These are phyloP conservation scores for Scenedesmus sp. DNA, from an alignment of 163 green algal species.

Conservation along the genomic window DNA sequence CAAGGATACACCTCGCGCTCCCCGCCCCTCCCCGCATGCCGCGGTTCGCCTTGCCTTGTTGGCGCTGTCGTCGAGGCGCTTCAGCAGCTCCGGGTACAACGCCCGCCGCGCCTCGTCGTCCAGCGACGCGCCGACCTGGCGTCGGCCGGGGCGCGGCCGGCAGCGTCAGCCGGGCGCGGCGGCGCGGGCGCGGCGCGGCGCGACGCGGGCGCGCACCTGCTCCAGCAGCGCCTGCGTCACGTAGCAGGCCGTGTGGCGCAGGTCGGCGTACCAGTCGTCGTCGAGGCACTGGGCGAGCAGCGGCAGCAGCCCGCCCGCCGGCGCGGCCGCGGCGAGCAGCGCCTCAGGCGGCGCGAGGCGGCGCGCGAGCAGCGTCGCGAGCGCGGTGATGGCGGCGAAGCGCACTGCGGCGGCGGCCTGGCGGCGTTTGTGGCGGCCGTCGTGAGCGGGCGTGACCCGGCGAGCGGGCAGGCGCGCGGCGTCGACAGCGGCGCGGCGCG, in stretches of 20 bases:
- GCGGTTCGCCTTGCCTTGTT: too few species aligned
- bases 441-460: too few species aligned
- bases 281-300: conserved; percentile 73
- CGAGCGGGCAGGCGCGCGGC: background rate
- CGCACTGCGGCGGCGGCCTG: conserved; percentile 61
- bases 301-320: conserved; percentile 59
- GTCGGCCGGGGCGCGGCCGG: too few species aligned
- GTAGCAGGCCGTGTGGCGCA: conserved; percentile 67
- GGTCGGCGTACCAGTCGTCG: conserved; percentile 80
- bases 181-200: too few species aligned
- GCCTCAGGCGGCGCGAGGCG: conserved; percentile 39
- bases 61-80: conserved; percentile 86
- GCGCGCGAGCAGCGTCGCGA: conserved; percentile 66
- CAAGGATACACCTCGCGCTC: too few species aligned
- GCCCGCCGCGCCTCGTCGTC: conserved; percentile 58
- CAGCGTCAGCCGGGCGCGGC: background rate
- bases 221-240: conserved; percentile 65
- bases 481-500: background rate
- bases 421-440: too few species aligned
- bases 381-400: conserved; percentile 70
- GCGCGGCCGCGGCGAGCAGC: conserved; percentile 10
- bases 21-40: too few species aligned
- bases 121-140: conserved; percentile 43
- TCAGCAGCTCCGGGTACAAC: conserved; percentile 81
- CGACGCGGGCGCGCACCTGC: conserved; percentile 28